A percentile compares a stretch with the other conserved stretches of the same genome.
Evolutionary conservation across 805 yeast species (phyloP).

Genomic region (Kuraishia piskuri): DNA sequence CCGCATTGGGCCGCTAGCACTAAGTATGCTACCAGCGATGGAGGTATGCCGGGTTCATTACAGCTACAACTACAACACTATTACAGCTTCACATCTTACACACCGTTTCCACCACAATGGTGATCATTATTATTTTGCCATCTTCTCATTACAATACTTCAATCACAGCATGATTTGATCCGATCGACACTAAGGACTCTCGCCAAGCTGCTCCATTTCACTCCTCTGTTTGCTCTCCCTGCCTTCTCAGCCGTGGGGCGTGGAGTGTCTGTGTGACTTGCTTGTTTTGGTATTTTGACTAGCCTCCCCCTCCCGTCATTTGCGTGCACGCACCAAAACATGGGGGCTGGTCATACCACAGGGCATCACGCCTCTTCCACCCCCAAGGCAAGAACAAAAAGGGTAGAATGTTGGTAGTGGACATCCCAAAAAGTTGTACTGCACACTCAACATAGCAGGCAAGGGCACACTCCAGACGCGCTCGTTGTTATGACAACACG

Average conservation of each 20-base stretch:
- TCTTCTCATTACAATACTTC: too few species aligned
- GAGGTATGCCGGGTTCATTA: neutral
- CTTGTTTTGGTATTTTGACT: neutral
- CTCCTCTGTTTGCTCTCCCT: neutral
- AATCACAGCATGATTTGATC: neutral
- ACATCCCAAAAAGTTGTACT: neutral
- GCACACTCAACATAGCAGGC: too few species aligned
- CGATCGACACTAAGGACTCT: neutral
- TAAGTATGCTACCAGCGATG: too few species aligned
- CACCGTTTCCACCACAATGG: too few species aligned
- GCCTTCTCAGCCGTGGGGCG: neutral
- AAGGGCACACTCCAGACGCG: neutral
- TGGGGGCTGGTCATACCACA: neutral
- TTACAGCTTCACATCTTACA: neutral
- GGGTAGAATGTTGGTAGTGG: neutral
- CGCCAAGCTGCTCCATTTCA: neutral
- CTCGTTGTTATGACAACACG: neutral
- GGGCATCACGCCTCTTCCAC: neutral
- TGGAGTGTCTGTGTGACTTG: too few species aligned
- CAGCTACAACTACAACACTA: neutral
- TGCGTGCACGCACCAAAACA: neutral
- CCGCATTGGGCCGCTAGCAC: neutral
- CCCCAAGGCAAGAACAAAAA: neutral
- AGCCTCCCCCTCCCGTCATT: neutral
- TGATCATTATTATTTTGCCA: neutral